Conservation (phyloP, 257 asterid genomes). For the Euphrasia confusa region DNA sequence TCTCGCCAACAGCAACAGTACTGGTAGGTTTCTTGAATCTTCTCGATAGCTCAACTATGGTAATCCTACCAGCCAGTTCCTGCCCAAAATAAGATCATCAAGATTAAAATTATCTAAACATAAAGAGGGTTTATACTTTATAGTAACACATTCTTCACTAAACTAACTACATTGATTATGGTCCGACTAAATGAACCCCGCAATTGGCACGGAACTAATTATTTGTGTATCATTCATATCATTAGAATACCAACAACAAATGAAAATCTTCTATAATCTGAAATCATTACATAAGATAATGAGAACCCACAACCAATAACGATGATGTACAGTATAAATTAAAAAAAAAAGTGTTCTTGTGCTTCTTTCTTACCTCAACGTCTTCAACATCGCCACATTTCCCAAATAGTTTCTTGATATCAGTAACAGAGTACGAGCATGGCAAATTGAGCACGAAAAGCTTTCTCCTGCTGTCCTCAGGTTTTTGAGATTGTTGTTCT, state of each 20-base stretch:
- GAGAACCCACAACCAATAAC: slow-evolving; percentile 16
- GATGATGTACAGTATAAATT: too few species aligned
- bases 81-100: slow-evolving; percentile 25
- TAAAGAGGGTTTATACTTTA: neutral
- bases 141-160: slow-evolving; percentile 4
- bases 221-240: too few species aligned
- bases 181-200: too few species aligned
- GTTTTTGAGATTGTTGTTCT: neutral
- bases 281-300: slow-evolving; percentile 17
- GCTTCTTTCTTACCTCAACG: slow-evolving; percentile 52
- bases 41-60: slow-evolving; percentile 64
- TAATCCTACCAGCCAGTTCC: slow-evolving; percentile 71
- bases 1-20: slow-evolving; percentile 18
- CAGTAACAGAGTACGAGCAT: slow-evolving; percentile 72
- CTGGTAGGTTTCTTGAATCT: slow-evolving; percentile 62
- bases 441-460: slow-evolving; percentile 84
- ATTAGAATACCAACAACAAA: too few species aligned
- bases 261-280: slow-evolving; percentile 34
- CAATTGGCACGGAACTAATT: too few species aligned
- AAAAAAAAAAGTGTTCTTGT: too few species aligned
- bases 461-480: slow-evolving; percentile 44
- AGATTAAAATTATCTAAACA: too few species aligned
- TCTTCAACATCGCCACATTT: slow-evolving; percentile 76
- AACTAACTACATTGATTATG: slow-evolving; percentile 11
- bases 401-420: slow-evolving; percentile 64